phyloP scores from a whole-genome alignment of 169 alveolate species.

The Eimeria acervulina region DNA sequence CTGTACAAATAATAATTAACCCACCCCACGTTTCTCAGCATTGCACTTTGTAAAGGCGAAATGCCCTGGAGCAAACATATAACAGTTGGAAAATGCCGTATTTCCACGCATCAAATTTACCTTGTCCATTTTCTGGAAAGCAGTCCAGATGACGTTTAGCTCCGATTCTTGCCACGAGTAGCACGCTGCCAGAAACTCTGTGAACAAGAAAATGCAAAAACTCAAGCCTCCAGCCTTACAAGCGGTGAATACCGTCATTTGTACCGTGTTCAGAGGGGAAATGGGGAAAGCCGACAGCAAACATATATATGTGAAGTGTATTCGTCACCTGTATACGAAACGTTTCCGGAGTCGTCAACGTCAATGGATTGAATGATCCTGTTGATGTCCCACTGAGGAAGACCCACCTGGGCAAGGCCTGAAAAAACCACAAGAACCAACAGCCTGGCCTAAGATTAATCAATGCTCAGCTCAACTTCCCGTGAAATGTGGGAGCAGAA shows the following conservation, averaged over 20 bases:
- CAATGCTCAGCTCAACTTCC: no score
- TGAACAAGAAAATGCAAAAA: background rate
- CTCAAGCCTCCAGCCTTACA: background rate
- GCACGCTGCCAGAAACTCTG: constrained; percentile 91
- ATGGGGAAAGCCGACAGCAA: background rate
- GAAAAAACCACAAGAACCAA: background rate
- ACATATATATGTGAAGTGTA: background rate
- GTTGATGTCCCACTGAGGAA: constrained; percentile 88
- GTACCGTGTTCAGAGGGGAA: background rate
- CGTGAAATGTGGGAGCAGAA: background rate
- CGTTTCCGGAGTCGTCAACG: constrained; percentile 88
- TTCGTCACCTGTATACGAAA: constrained; percentile 86
- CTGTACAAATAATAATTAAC: background rate
- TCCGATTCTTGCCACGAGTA: constrained; percentile 88
- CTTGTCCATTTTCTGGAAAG: constrained; percentile 88
- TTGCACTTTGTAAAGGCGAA: background rate
- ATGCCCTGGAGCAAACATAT: background rate
- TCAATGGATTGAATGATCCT: constrained; percentile 88
- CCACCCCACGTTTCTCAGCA: background rate
- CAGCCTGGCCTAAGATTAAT: background rate
- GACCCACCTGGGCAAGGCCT: constrained; percentile 85
- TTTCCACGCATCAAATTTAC: background rate
- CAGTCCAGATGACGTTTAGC: constrained; percentile 86
- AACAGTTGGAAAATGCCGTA: background rate
- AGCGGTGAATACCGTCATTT: background rate